phyloP scores from a whole-genome alignment of 1,284 basidiomycete species.

The Xerocomus minutiporus region DNA sequence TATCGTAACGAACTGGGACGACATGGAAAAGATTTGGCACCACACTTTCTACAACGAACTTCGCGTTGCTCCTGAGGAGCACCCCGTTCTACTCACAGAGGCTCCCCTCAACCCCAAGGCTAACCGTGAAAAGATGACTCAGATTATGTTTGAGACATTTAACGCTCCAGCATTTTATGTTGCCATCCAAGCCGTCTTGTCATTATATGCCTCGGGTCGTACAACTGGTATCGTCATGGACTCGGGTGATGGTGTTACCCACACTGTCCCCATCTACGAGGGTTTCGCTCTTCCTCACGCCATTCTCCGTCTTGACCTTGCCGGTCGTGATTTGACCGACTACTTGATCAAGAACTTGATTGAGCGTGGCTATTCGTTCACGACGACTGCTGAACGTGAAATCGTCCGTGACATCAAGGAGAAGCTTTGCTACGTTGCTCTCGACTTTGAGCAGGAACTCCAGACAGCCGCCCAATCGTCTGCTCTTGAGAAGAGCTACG shows the following conservation, averaged over 20 bases:
- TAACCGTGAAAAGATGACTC: conserved; percentile 92
- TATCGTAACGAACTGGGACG: conserved; percentile 93
- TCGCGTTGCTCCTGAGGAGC: conserved; percentile 78
- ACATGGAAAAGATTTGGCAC: conserved; percentile 92
- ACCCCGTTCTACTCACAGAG: conserved; percentile 87
- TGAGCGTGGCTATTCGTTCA: conserved; percentile 95
- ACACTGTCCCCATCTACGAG: conserved; percentile 89
- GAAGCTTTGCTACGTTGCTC: conserved; percentile 95
- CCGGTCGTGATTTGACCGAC: conserved; percentile 93
- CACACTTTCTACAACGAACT: conserved; percentile 85
- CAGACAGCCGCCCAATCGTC: conserved; percentile 91
- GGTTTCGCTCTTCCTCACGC: conserved; percentile 93
- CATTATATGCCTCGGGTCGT: conserved; percentile 86
- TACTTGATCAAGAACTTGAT: conserved; percentile 90
- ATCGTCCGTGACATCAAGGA: conserved; percentile 98
- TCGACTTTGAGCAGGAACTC: conserved; percentile 96
- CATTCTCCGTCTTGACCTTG: conserved; percentile 91
- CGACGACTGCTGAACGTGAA: conserved; percentile 91
- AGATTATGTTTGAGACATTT: conserved; percentile 95
- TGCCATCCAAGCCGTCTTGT: conserved; percentile 85
- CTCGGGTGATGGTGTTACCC: conserved; percentile 88
- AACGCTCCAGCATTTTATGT: conserved; percentile 90
- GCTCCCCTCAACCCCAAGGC: conserved; percentile 87
- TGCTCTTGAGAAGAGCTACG: conserved; percentile 91
- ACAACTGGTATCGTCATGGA: conserved; percentile 88